Evolutionary conservation across 2,329 filamentous ascomycete genomes (phyloP).

Genomic region (Apiospora marii): DNA sequence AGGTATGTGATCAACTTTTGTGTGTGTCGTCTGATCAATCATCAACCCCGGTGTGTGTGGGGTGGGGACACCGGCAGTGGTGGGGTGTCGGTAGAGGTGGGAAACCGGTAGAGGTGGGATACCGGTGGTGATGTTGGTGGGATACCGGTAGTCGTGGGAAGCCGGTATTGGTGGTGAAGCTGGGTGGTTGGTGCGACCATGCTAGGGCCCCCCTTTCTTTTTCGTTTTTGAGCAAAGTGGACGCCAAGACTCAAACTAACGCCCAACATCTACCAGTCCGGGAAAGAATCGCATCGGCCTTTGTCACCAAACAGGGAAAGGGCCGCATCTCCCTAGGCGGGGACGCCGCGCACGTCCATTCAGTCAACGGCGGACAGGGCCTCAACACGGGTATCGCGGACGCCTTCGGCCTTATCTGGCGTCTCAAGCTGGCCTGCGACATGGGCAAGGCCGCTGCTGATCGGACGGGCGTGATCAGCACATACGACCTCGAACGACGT

Average conservation of each 20-base stretch:
- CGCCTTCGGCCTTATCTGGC: slow-evolving; percentile 63
- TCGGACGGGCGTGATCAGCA: slow-evolving; percentile 44
- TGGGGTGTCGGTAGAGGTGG: neutral
- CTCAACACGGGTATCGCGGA: slow-evolving; percentile 67
- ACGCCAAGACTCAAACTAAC: too few species aligned
- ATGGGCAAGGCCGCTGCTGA: slow-evolving; percentile 34
- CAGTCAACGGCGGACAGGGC: slow-evolving; percentile 63
- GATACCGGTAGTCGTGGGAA: too few species aligned
- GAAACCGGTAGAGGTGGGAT: too few species aligned
- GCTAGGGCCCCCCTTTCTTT: too few species aligned
- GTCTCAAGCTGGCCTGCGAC: slow-evolving; percentile 46
- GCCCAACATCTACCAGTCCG: slow-evolving; percentile 44
- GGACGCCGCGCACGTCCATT: slow-evolving; percentile 65
- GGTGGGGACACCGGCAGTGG: neutral
- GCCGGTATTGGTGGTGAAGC: too few species aligned
- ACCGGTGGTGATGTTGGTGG: too few species aligned
- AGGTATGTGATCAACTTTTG: slow-evolving; percentile 40
- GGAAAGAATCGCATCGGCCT: slow-evolving; percentile 49
- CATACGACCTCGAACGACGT: slow-evolving; percentile 54
- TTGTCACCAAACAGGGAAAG: slow-evolving; percentile 47
- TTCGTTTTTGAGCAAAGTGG: too few species aligned
- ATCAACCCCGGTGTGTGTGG: neutral
- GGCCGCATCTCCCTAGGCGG: slow-evolving; percentile 61
- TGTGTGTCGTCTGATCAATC: neutral
- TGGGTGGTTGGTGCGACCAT: too few species aligned